Conservation (phyloP, 371 early-diverging fungal genomes). For the Polyrhizophydium stewartii region DNA sequence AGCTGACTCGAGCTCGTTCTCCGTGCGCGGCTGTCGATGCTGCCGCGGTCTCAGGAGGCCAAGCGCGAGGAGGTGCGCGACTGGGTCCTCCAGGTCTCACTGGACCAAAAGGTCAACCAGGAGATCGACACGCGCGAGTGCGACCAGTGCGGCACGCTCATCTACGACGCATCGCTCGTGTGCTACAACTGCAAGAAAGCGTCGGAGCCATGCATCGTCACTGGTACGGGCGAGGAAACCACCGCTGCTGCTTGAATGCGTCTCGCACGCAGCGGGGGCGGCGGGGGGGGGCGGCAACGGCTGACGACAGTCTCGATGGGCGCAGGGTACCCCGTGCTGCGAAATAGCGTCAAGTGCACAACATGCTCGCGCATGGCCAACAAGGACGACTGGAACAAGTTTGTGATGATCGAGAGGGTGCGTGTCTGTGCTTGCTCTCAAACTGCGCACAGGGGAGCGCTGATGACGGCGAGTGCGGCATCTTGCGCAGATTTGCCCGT, state of each 20-base stretch:
- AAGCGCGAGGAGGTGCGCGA: slow-evolving; percentile 48
- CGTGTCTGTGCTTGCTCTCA: neutral
- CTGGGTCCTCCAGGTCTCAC: slow-evolving; percentile 54
- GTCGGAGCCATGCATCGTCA: slow-evolving; percentile 46
- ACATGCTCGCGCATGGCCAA: slow-evolving; percentile 41
- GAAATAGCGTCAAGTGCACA: slow-evolving; percentile 38
- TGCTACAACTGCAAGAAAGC: slow-evolving; percentile 36
- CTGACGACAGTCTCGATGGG: neutral
- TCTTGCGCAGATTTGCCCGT: slow-evolving; percentile 32
- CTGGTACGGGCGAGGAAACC: slow-evolving; percentile 39
- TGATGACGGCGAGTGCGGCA: neutral
- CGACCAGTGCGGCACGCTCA: slow-evolving; percentile 44
- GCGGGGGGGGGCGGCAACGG: no score
- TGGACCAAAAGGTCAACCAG: slow-evolving; percentile 45
- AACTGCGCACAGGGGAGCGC: no score
- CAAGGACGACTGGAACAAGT: slow-evolving; percentile 58
- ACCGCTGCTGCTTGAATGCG: no score
- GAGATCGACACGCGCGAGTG: slow-evolving; percentile 46
- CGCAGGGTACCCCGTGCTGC: slow-evolving; percentile 46
- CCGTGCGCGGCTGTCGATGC: no score
- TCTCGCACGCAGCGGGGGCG: no score
- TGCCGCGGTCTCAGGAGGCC: slow-evolving; percentile 35
- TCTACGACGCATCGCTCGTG: slow-evolving; percentile 41
- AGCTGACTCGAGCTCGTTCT: no score
- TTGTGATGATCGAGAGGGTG: slow-evolving; percentile 40